phyloP scores from a whole-genome alignment of 2,329 filamentous ascomycete species.

The Trichoderma breve region DNA sequence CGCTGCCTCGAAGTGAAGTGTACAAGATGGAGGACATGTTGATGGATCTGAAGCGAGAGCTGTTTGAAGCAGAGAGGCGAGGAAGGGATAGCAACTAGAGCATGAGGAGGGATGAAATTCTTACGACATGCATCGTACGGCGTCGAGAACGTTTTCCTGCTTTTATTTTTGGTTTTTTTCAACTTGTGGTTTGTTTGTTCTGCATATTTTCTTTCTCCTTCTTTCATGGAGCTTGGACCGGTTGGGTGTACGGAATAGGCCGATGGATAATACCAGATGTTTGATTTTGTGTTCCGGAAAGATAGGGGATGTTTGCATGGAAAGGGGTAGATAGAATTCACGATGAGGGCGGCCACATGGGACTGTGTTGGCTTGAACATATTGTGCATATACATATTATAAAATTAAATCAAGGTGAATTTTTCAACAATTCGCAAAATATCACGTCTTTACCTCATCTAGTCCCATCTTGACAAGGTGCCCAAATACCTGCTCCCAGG shows the following conservation, averaged over 20 bases:
- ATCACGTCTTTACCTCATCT: not conserved
- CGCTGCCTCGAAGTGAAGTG: constrained; percentile 63
- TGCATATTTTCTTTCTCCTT: not conserved
- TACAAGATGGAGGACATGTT: constrained; percentile 73
- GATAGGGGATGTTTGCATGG: not conserved
- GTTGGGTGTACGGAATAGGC: not conserved
- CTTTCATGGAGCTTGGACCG: not conserved
- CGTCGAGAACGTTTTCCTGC: not conserved
- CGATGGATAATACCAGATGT: constrained; percentile 10
- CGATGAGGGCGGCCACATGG: not conserved
- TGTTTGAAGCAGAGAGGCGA: constrained; percentile 68
- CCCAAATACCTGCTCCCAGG: not conserved
- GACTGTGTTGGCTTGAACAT: not conserved
- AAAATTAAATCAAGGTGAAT: not conserved
- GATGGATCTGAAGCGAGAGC: constrained; percentile 72
- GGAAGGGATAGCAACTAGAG: constrained; percentile 36
- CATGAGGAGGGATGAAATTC: constrained; percentile 25
- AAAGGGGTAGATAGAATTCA: not conserved
- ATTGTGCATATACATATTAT: not conserved
- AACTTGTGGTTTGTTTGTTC: not conserved
- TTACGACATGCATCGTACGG: constrained; percentile 22
- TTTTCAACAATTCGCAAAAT: not conserved
- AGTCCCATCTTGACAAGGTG: not conserved
- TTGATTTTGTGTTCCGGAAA: not conserved
- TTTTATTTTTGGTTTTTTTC: not conserved